A percentile compares a stretch with the other conserved stretches of the same genome.
These are phyloP conservation scores for Trichoderma sp. DNA, from an alignment of 2,329 filamentous ascomycete genomes.

Conservation along the genomic window DNA sequence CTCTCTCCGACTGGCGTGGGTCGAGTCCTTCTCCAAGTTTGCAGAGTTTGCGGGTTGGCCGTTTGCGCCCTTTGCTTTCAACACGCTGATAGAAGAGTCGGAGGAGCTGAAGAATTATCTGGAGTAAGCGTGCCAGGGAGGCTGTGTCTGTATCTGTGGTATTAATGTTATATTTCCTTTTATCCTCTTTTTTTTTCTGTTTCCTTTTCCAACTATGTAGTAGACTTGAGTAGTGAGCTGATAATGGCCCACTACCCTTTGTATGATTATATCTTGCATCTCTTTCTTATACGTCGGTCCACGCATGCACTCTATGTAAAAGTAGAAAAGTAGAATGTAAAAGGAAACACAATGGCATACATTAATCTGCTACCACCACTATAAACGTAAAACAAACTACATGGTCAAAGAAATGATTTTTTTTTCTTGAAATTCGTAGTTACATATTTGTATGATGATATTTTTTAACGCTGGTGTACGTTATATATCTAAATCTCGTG, in stretches of 20 bases:
- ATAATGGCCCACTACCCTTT: constrained; percentile 33
- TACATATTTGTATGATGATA: background rate
- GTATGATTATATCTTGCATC: constrained; percentile 36
- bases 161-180: constrained; percentile 16
- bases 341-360: constrained; percentile 1
- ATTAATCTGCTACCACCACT: background rate
- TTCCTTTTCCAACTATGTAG: constrained; percentile 25
- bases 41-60: constrained; percentile 87
- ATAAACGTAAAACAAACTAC: background rate
- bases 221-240: constrained; percentile 36
- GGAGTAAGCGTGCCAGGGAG: constrained; percentile 41
- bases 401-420: background rate
- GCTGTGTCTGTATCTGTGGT: constrained; percentile 10
- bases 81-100: constrained; percentile 81
- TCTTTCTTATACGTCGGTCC: background rate
- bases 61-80: constrained; percentile 89
- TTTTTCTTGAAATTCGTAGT: background rate
- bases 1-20: constrained; percentile 89
- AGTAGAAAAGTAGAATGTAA: background rate
- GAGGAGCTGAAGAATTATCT: constrained; percentile 62
- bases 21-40: constrained; percentile 97
- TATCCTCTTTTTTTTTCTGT: constrained; percentile 2
- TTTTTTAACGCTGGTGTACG: constrained; percentile 6
- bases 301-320: background rate
- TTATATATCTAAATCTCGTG: background rate